phyloP scores from a whole-genome alignment of 805 yeast species.

The Suhomyces faveliae region DNA sequence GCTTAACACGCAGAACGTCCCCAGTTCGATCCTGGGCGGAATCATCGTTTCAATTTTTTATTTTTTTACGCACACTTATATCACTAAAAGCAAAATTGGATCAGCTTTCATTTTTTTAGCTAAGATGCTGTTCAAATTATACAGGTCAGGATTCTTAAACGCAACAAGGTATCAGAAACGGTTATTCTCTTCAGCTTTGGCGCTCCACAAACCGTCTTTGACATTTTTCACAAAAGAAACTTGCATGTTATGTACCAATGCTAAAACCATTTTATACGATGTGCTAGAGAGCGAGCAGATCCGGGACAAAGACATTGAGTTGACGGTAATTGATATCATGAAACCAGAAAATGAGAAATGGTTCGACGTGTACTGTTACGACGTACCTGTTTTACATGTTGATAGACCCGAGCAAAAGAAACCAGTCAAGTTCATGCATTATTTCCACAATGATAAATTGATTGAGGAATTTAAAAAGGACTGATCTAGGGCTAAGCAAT shows the following conservation, averaged over 20 bases:
- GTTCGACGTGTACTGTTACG: slow-evolving; percentile 74
- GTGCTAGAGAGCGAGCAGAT: slow-evolving; percentile 35
- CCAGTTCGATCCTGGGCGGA: slow-evolving; percentile 99
- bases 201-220: slow-evolving; percentile 19
- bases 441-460: slow-evolving; percentile 54
- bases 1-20: slow-evolving; percentile 99
- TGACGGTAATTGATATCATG: slow-evolving; percentile 56
- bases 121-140: background rate
- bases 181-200: background rate
- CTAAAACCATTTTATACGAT: slow-evolving; percentile 48
- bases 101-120: background rate
- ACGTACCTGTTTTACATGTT: slow-evolving; percentile 75
- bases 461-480: slow-evolving; percentile 47
- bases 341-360: slow-evolving; percentile 57
- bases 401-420: slow-evolving; percentile 47
- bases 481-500: too few relatives aligned
- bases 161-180: background rate
- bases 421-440: slow-evolving; percentile 66
- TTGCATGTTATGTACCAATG: slow-evolving; percentile 68
- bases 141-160: background rate
- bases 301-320: slow-evolving; percentile 23
- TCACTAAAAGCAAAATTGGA: background rate
- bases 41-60: slow-evolving; percentile 46
- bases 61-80: background rate
- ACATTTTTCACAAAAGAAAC: slow-evolving; percentile 69